These are phyloP conservation scores for Cytospora mali DNA, from an alignment of 2,329 filamentous ascomycete genomes.

Conservation along the genomic window DNA sequence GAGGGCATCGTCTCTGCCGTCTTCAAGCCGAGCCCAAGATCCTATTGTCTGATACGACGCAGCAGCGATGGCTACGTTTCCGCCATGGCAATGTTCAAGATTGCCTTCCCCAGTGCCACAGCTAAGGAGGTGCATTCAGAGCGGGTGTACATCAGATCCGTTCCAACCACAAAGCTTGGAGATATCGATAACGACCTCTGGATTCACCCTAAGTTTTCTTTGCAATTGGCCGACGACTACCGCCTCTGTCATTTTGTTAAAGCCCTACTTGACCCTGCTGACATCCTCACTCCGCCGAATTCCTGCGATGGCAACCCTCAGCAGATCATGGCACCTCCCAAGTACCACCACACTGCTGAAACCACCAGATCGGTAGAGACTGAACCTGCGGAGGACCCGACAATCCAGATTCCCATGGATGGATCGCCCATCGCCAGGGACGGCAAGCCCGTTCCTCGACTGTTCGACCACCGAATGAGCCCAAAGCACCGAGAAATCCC, in stretches of 20 bases:
- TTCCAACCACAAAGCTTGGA: background rate
- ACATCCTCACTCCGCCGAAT: background rate
- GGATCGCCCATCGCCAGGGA: background rate
- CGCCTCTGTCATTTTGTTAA: background rate
- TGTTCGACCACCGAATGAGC: constrained; percentile 4
- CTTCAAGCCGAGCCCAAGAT: background rate
- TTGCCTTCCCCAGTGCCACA: background rate
- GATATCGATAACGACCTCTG: background rate
- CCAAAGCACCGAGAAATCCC: background rate
- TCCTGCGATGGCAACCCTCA: background rate
- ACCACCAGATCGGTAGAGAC: background rate
- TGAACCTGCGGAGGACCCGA: background rate
- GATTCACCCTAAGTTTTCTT: background rate
- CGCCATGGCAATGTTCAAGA: background rate
- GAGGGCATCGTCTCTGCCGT: background rate
- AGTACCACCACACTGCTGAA: background rate
- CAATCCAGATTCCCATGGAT: background rate
- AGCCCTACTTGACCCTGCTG: background rate
- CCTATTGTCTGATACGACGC: background rate
- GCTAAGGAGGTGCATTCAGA: background rate
- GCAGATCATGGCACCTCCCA: background rate
- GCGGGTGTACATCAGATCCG: background rate
- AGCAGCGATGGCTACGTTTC: background rate
- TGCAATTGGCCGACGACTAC: background rate
- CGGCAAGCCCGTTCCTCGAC: background rate